Base-by-base conservation (phyloP, 225 moss, liverwort and hornwort species). In the Physcomitrellopsis africana region DNA sequence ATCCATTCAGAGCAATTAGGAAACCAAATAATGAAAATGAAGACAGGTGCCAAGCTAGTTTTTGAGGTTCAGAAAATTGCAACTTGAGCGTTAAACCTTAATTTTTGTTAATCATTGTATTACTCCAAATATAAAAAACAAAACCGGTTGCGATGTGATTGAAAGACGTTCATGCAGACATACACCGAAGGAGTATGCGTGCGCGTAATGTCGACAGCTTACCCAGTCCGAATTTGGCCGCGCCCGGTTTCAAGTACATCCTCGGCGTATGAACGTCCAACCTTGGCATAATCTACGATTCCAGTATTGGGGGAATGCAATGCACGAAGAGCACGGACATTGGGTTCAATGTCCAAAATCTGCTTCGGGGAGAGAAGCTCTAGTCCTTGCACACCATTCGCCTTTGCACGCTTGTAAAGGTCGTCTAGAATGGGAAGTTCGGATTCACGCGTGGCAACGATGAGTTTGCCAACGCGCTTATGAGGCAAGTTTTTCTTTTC, bases 271-370 rank as follows among this genome's bases (percentile, higher is more conserved):
- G 92, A 90, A 7, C 84, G 88, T 0, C 83, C 94, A 19, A 94
- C 92, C 59, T 83, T 83, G 14, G 92, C 84, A 59, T 88, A 94
- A 51, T 94, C 90, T 17, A 77, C 74, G 44, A 92, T 94, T 16
- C 94, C 94, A 3, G 94, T 92, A 68, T 94, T 92, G 1, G 94
- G 94, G 23, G 94, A 94, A 55, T 94, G 94, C 76, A 94, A 81
- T 11, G 92, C 94, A 65, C 86, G 81, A 8, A 94, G 80, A 27
- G 88, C 92, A 0, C 85, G 81, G 53, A 94, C 90, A 60, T 90
- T 94, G 54, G 94, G 94, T 78, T 94, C 94, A 68, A 94, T 18
- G 62, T 92, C 92, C 44, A 61, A 1, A 64, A 94, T 87, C 77
- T 87, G 79, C 75, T 86, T 88, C 6, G 92, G 71, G 17, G 85